A percentile compares a stretch with the other conserved stretches of the same genome.
These are phyloP conservation scores for Thozetella sp. DNA, from an alignment of 495 filamentous ascomycete genomes.

Conservation along the genomic window DNA sequence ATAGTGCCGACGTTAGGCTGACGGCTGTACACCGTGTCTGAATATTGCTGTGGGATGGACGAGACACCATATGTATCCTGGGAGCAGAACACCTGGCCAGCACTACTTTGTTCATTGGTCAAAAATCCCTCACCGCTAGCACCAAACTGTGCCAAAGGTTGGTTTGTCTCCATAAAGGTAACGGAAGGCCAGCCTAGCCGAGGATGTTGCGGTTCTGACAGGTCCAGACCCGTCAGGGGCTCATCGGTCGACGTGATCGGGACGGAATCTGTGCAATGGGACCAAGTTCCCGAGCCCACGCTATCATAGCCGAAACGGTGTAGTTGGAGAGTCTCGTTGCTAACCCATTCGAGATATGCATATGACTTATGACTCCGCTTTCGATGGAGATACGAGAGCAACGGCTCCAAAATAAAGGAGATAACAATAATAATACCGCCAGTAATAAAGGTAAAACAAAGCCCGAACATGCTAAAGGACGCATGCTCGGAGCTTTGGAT, in stretches of 20 bases:
- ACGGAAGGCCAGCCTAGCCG: too few relatives aligned
- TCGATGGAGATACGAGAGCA: neutral
- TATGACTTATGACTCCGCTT: neutral
- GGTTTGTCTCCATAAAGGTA: too few relatives aligned
- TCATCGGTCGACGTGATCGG: neutral
- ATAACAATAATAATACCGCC: slow-evolving; percentile 3
- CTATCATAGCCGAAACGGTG: slow-evolving; percentile 9
- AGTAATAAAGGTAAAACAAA: slow-evolving; percentile 3
- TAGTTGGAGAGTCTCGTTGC: slow-evolving; percentile 8
- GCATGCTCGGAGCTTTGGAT: slow-evolving; percentile 6
- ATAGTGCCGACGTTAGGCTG: too few relatives aligned
- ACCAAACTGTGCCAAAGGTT: too few relatives aligned
- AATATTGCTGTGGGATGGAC: too few relatives aligned
- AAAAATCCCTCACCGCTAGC: too few relatives aligned
- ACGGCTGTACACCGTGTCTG: too few relatives aligned
- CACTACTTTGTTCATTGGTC: too few relatives aligned
- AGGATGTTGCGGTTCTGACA: neutral
- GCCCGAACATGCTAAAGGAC: slow-evolving; percentile 11
- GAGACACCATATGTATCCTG: too few relatives aligned
- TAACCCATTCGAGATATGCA: slow-evolving; percentile 7
- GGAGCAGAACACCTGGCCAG: too few relatives aligned
- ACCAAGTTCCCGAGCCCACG: neutral
- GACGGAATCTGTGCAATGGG: neutral
- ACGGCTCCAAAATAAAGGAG: slow-evolving; percentile 6
- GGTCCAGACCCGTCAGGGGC: neutral